Percentiles rank a stretch among this genome's conserved stretches.
Evolutionary conservation across 2,329 filamentous ascomycete genomes (phyloP).

Genomic region (Lachnellula suecica): DNA sequence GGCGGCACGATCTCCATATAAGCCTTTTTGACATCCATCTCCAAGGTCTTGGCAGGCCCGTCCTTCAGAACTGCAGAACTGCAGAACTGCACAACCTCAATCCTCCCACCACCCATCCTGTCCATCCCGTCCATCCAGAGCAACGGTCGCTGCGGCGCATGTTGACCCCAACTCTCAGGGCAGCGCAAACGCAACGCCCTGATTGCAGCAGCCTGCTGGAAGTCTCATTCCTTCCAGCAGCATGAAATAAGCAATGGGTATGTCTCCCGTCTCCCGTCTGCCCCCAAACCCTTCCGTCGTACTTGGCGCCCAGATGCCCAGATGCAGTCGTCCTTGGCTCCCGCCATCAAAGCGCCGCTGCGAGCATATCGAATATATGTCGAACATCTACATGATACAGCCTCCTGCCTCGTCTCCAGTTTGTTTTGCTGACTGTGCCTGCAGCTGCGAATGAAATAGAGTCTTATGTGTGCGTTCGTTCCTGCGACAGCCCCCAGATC

Average conservation of each 20-base stretch:
- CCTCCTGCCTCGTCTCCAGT: background rate
- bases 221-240: too few species aligned
- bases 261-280: too few species aligned
- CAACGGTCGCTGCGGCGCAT: background rate
- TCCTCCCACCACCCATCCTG: too few species aligned
- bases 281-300: background rate
- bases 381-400: too few species aligned
- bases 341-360: background rate
- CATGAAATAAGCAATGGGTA: too few species aligned
- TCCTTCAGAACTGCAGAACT: too few species aligned
- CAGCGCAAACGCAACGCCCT: background rate
- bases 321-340: background rate
- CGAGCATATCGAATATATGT: too few species aligned
- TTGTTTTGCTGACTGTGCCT: slow-evolving; percentile 8
- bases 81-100: too few species aligned
- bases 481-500: background rate
- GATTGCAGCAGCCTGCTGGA: background rate
- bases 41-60: background rate
- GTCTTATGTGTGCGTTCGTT: slow-evolving; percentile 28
- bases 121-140: too few species aligned
- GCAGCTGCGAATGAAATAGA: slow-evolving; percentile 26
- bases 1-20: background rate
- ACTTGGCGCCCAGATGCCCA: background rate
- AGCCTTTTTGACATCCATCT: background rate
- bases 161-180: background rate